phyloP scores from a whole-genome alignment of 2,329 filamentous ascomycete species.

The Calycina marina region DNA sequence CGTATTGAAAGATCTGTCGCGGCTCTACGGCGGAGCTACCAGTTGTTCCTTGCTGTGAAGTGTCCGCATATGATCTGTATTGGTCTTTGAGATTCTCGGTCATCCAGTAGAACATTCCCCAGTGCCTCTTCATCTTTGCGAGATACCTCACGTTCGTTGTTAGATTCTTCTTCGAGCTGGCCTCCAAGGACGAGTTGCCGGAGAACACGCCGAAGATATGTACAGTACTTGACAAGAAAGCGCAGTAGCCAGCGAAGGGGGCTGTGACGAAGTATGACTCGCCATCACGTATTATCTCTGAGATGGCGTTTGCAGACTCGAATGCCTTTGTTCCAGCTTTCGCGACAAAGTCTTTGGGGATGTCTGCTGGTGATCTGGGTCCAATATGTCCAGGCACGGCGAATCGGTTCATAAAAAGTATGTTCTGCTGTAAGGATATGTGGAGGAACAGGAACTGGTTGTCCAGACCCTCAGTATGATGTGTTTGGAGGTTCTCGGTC shows the following conservation, averaged over 20 bases:
- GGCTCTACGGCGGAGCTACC: constrained; percentile 31
- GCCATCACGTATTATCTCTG: constrained; percentile 65
- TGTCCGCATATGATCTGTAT: constrained; percentile 73
- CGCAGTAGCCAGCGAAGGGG: constrained; percentile 88
- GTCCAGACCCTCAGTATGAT: constrained; percentile 70
- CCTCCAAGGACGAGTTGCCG: constrained; percentile 61
- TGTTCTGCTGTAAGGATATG: constrained; percentile 76
- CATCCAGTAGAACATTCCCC: constrained; percentile 98
- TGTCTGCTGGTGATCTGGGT: constrained; percentile 48
- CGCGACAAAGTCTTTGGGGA: constrained; percentile 56
- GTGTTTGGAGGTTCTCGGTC: constrained; percentile 67
- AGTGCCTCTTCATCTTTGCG: constrained; percentile 90
- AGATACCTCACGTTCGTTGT: constrained; percentile 81
- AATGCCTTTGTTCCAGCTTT: constrained; percentile 64
- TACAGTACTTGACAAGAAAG: constrained; percentile 86
- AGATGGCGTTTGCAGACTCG: constrained; percentile 75
- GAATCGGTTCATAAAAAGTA: constrained; percentile 80
- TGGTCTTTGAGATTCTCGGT: constrained; percentile 82
- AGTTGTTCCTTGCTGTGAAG: constrained; percentile 50
- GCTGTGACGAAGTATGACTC: constrained; percentile 71
- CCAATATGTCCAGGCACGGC: constrained; percentile 51
- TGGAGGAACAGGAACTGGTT: constrained; percentile 92
- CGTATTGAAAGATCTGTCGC: constrained; percentile 67
- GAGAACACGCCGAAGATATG: constrained; percentile 88
- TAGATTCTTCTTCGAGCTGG: constrained; percentile 68